These are phyloP conservation scores for Apophysomyces ossiformis DNA, from an alignment of 371 early-diverging fungal species.

Conservation along the genomic window DNA sequence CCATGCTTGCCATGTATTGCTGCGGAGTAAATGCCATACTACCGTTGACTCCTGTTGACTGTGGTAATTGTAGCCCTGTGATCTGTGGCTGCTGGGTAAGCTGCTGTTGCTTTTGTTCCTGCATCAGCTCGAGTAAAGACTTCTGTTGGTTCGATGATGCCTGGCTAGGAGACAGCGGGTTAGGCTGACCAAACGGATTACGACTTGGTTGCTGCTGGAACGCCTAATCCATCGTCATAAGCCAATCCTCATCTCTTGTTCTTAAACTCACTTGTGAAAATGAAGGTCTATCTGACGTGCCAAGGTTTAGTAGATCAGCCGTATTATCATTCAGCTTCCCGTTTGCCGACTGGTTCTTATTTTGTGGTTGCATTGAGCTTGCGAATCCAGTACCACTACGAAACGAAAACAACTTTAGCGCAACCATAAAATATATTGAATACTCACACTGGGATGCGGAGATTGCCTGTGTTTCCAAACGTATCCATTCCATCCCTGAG, in stretches of 20 bases:
- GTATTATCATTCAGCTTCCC: slow-evolving; percentile 4
- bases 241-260: too few species aligned
- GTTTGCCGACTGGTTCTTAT: not conserved
- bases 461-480: slow-evolving; percentile 15
- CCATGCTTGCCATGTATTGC: not conserved
- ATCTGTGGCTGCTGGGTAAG: slow-evolving; percentile 22
- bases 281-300: not conserved
- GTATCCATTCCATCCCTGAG: slow-evolving; percentile 15
- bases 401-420: not conserved
- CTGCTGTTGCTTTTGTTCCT: slow-evolving; percentile 41
- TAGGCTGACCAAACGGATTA: slow-evolving; percentile 47
- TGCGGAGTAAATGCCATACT: slow-evolving; percentile 1
- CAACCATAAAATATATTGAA: not conserved
- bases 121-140: slow-evolving; percentile 40
- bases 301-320: slow-evolving; percentile 15
- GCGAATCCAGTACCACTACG: slow-evolving; percentile 44
- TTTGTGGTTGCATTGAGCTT: slow-evolving; percentile 29
- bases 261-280: not conserved
- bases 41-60: slow-evolving; percentile 12
- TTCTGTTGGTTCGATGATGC: slow-evolving; percentile 23
- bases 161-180: slow-evolving; percentile 14
- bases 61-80: slow-evolving; percentile 9
- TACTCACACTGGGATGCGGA: slow-evolving; percentile 12
- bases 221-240: slow-evolving; percentile 2
- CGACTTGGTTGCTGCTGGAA: slow-evolving; percentile 39